Evolutionary conservation across 768 basidiomycete species (phyloP), one percentile per base, ranked within the genome.

Genomic region (Rhodotorula taiwanensis): DNA sequence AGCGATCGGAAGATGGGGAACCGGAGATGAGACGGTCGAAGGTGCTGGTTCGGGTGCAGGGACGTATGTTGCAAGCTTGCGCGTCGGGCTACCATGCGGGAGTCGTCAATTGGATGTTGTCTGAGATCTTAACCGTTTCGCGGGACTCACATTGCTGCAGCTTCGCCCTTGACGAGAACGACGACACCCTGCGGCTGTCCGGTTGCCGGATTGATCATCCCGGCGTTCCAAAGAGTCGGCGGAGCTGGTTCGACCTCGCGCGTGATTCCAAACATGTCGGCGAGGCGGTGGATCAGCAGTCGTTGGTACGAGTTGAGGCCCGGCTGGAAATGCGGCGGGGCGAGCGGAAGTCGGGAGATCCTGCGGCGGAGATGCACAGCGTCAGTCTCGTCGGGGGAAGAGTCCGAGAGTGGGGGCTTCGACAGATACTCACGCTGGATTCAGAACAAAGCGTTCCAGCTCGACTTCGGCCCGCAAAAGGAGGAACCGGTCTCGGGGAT

Each of bases 281-380:
- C 69, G 13, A 72, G 59, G 10, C 71, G 66, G 39, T 72, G 71
- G 5, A 72, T 61, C 33, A 72, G 66, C 13, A 72, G 58, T 20
- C 71, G 62, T 42, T 72, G 71, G 56, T 70, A 72, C 28, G 71
- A 70, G 47, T 72, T 72, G 61, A 72, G 69, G 14, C 36, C 56
- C 39, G 65, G 62, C 39, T 57, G 55, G 48, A 70, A 66, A 31
- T 64, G 52, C 0, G 67, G 67, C 14, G 67, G 67, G 3, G 67
- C 55, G 60, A 69, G 62, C 4, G 67, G 62, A 0, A 69, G 53
- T 21, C 67, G 62, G 20, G 59, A 48, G 31, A 43, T 31, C 2
- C 67, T 64, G 45, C 30, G 20, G 23, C 10, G 21, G 18, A 18
- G 2, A 27, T 9, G 30, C 21, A 5, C 21, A 20, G 21, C 1